A percentile compares a stretch with the other conserved stretches of the same genome.
phyloP scores from a whole-genome alignment of 352 stramenopile genomes.

The Pythium myriotylum region DNA sequence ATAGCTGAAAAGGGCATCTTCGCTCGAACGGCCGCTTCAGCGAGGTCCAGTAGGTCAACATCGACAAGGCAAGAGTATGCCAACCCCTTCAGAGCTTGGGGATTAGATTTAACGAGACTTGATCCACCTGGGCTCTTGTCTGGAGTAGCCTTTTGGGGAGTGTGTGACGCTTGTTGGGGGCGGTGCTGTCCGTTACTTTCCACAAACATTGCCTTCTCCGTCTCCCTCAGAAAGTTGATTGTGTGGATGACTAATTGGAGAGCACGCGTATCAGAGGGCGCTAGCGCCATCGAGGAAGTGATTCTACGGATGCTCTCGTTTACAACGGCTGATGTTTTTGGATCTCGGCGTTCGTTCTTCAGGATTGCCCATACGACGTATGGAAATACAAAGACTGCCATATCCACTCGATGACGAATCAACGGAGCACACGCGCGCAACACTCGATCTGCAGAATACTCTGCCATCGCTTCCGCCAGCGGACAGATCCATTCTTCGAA shows the following conservation, averaged over 20 bases:
- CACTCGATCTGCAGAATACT: conserved; percentile 43
- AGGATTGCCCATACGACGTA: conserved; percentile 54
- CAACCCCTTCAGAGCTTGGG: conserved; percentile 18
- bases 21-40: conserved; percentile 57
- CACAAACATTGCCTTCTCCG: conserved; percentile 73
- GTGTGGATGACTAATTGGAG: conserved; percentile 77
- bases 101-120: not conserved
- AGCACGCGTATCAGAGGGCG: conserved; percentile 27
- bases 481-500: conserved; percentile 70
- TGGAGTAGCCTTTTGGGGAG: conserved; percentile 4
- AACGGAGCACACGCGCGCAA: conserved; percentile 54
- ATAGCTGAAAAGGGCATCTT: conserved; percentile 90
- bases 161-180: not conserved
- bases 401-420: conserved; percentile 42
- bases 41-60: conserved; percentile 65
- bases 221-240: conserved; percentile 82
- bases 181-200: conserved; percentile 47
- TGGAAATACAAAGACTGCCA: conserved; percentile 80
- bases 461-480: conserved; percentile 47
- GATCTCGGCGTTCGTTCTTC: conserved; percentile 14
- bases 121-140: no score
- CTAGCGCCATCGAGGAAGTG: conserved; percentile 17
- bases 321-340: conserved; percentile 28
- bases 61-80: conserved; percentile 68
- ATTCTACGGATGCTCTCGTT: conserved; percentile 52